Evolutionary conservation across 768 basidiomycete genomes (phyloP), one percentile per base, ranked within the genome.

Genomic region (Panellus pusillus): DNA sequence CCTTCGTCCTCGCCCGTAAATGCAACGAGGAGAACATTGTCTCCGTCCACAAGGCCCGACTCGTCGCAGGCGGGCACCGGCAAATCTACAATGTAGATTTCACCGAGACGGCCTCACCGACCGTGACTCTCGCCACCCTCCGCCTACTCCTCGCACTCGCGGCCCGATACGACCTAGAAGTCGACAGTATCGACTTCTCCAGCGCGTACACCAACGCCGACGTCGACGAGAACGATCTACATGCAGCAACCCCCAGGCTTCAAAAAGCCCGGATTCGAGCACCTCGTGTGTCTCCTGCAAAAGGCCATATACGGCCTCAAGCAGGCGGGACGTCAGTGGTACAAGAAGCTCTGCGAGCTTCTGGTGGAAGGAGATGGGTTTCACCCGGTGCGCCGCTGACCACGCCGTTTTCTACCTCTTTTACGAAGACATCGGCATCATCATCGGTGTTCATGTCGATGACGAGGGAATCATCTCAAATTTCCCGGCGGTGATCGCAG

Each of bases 41-140:
- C 27, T 12, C 11, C 19, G 2, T 15, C 17, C 24, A 47, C 36
- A 47, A 36, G 36, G 46, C 46, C 9, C 46, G 46, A 35, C 32
- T 47, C 18, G 46, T 47, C 31, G 46, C 46, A 1, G 32, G 32
- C 55, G 48, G 48, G 2, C 69, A 63, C 57, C 44, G 55, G 0
- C 72, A 74, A 48, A 46, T 61, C 6, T 60, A 60, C 14, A 67
- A 70, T 9, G 35, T 69, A n/a, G 65, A 69, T 36, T 68, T 52
- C 54, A 55, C 47, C 19, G 55, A 70, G 41, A 66, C 63, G 1
- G 63, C 50, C 50, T 50, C 68, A 15, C 56, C 59, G 1, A 37
- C 41, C 7, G 29, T 52, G n/a, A 47, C 42, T 15, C 44, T 47
- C 18, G 51, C 50, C n/a, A 32, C 62, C n/a, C 41, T 60, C 18